A percentile compares a stretch with the other conserved stretches of the same genome.
Evolutionary conservation across 345 rosid species (phyloP).

Genomic region (Anacardium occidentale): DNA sequence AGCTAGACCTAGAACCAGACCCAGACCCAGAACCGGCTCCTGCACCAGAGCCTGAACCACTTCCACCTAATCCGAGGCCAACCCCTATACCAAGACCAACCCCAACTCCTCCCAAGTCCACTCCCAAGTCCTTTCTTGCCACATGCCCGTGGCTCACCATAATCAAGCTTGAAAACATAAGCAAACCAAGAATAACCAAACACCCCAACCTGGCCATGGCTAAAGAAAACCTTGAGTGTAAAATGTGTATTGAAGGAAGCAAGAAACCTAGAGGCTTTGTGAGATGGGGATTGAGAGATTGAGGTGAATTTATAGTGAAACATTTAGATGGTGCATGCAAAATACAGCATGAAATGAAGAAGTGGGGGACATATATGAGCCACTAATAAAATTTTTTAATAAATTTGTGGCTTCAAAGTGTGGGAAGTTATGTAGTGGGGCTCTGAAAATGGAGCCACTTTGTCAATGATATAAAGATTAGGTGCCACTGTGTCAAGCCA

Average conservation of each 20-base stretch:
- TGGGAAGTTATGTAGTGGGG: constrained; percentile 3
- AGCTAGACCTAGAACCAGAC: constrained; percentile 50
- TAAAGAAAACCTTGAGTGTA: not conserved
- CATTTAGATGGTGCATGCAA: constrained; percentile 4
- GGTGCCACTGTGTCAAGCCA: constrained; percentile 22
- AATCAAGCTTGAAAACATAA: constrained; percentile 26
- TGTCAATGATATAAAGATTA: not conserved
- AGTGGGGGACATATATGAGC: constrained; percentile 27
- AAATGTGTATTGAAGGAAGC: not conserved
- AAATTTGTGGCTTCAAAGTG: constrained; percentile 21
- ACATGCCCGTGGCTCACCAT: constrained; percentile 50
- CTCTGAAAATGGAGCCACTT: constrained; percentile 11
- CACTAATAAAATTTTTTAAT: constrained; percentile 4
- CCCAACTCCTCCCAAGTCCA: constrained; percentile 79
- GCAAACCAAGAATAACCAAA: constrained; percentile 31
- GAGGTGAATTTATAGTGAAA: constrained; percentile 23
- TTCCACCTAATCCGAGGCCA: constrained; percentile 69
- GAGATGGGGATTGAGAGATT: not conserved
- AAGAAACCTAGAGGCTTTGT: not conserved
- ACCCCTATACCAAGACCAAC: constrained; percentile 62
- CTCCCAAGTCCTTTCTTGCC: constrained; percentile 70
- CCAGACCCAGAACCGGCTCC: constrained; percentile 66
- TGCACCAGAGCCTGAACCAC: constrained; percentile 58
- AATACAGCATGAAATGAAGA: constrained; percentile 7
- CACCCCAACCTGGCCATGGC: constrained; percentile 28